Evolutionary conservation across 1,284 basidiomycete species (phyloP).

Genomic region (Bondarzewia mesenterica): DNA sequence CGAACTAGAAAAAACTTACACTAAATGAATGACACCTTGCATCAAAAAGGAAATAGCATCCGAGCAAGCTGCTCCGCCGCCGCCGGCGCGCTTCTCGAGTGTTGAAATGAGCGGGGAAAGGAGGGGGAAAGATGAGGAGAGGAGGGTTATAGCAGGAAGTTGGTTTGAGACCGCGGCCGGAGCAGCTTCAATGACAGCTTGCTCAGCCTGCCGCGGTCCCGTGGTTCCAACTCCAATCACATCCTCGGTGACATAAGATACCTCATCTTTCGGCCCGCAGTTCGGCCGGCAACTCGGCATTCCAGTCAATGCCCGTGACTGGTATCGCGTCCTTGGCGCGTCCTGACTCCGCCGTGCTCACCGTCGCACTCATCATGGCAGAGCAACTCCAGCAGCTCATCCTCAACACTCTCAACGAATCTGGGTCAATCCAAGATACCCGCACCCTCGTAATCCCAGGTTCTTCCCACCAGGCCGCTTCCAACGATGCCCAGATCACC

Average conservation of each 20-base stretch:
- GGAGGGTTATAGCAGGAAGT: no score
- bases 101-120: no score
- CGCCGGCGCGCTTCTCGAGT: no score
- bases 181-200: background rate
- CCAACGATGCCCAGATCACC: conserved; percentile 70
- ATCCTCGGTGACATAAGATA: background rate
- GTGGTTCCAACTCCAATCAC: background rate
- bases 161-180: background rate
- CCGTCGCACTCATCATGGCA: conserved; percentile 43
- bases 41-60: no score
- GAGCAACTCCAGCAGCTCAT: conserved; percentile 76
- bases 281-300: background rate
- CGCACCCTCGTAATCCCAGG: conserved; percentile 65
- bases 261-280: background rate
- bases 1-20: no score
- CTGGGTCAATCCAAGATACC: conserved; percentile 65
- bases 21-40: no score
- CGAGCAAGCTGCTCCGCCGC: no score
- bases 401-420: conserved; percentile 60
- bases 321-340: background rate
- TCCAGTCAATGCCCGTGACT: background rate
- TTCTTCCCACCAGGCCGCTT: conserved; percentile 44
- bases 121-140: no score
- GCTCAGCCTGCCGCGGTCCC: no score
- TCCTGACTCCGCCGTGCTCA: background rate